Conservation (phyloP, 805 yeast species). For the Metschnikowia proteae region DNA sequence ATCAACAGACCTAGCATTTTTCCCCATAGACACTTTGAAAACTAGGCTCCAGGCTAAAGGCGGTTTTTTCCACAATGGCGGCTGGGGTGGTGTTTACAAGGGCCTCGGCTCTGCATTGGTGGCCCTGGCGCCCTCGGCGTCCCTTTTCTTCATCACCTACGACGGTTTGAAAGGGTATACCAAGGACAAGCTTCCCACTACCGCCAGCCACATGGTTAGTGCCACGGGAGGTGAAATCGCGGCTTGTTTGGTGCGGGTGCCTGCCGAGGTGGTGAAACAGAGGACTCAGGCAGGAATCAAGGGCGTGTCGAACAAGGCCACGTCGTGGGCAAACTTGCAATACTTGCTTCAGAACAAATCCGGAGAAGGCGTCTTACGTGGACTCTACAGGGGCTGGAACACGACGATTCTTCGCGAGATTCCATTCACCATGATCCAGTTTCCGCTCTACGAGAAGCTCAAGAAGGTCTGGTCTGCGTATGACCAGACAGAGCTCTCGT, state of each 20-base stretch:
- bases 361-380: constrained; percentile 75
- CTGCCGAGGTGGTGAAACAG: constrained; percentile 95
- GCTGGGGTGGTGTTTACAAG: constrained; percentile 83
- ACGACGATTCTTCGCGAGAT: constrained; percentile 93
- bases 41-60: constrained; percentile 94
- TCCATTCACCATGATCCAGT: constrained; percentile 94
- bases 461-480: constrained; percentile 56
- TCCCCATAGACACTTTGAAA: constrained; percentile 93
- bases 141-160: constrained; percentile 61
- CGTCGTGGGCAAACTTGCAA: constrained; percentile 69
- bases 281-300: constrained; percentile 63
- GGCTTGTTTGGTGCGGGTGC: constrained; percentile 93
- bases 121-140: constrained; percentile 82
- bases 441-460: constrained; percentile 85
- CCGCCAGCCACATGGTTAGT: constrained; percentile 71
- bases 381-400: constrained; percentile 89
- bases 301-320: constrained; percentile 34
- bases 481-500: constrained; percentile 43
- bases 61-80: constrained; percentile 91
- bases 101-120: constrained; percentile 93
- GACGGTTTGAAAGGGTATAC: constrained; percentile 62
- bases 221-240: constrained; percentile 90
- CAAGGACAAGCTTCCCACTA: constrained; percentile 26
- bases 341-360: constrained; percentile 57
- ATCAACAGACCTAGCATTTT: constrained; percentile 87